A percentile compares a stretch with the other conserved stretches of the same genome.
Evolutionary conservation across 495 filamentous ascomycete genomes (phyloP).

Genomic region (Talaromyces wortmannii): DNA sequence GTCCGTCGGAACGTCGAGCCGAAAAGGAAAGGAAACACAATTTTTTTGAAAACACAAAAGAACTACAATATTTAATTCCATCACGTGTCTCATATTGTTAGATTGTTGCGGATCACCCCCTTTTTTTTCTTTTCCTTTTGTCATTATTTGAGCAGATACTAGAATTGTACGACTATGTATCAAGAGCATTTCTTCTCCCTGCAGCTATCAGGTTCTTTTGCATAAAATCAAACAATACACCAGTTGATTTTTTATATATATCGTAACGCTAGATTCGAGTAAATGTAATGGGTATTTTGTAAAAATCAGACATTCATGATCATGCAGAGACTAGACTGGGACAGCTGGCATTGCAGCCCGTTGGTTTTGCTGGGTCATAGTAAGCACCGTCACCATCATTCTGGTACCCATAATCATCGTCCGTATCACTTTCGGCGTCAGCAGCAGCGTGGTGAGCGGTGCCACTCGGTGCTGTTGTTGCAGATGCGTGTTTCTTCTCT

Average conservation of each 20-base stretch:
- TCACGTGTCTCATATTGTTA: conserved; percentile 7
- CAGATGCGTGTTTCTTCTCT: background rate
- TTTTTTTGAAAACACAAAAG: background rate
- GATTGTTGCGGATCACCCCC: background rate
- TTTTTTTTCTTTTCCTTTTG: background rate
- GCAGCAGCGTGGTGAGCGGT: no score
- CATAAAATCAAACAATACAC: background rate
- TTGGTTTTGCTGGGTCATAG: conserved; percentile 47
- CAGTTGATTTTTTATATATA: no score
- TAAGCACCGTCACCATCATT: conserved; percentile 29
- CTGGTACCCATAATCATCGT: conserved; percentile 36
- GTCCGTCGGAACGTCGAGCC: background rate
- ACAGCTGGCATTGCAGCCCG: conserved; percentile 40
- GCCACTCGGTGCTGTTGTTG: no score
- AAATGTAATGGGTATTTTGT: no score
- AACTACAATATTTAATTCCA: conserved; percentile 2
- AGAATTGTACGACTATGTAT: conserved; percentile 7
- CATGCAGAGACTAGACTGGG: conserved; percentile 3
- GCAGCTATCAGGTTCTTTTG: background rate
- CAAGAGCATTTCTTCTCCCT: background rate
- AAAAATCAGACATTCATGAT: no score
- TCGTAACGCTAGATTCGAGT: no score
- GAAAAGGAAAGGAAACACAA: background rate
- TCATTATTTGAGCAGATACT: conserved; percentile 5
- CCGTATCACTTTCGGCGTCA: conserved; percentile 33